Percentiles rank a stretch among this genome's conserved stretches.
Evolutionary conservation across 2,329 filamentous ascomycete species (phyloP).

Genomic region (Podosphaera leucotricha): DNA sequence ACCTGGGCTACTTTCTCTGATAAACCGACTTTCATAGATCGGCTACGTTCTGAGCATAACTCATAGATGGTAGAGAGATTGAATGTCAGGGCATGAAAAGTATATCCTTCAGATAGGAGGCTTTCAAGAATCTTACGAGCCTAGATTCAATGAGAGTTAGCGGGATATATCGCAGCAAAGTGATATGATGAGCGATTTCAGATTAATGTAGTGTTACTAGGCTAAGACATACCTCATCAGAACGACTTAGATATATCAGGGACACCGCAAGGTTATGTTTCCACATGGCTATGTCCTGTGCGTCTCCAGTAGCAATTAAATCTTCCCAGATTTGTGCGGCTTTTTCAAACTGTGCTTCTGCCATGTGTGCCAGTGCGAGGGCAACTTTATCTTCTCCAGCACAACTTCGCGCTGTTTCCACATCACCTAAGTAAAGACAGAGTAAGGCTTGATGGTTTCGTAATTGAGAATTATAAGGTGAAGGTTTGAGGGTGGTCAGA

Average conservation of each 20-base stretch:
- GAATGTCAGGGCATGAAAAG: conserved; percentile 64
- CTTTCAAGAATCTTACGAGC: conserved; percentile 43
- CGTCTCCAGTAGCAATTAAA: conserved; percentile 18
- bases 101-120: conserved; percentile 27
- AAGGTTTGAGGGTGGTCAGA: conserved; percentile 30
- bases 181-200: background rate
- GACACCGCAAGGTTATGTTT: conserved; percentile 68
- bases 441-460: conserved; percentile 36
- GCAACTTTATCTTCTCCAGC: conserved; percentile 22
- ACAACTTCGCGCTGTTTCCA: conserved; percentile 37
- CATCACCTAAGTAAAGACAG: conserved; percentile 57
- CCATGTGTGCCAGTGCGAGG: conserved; percentile 50
- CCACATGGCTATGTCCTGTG: conserved; percentile 38
- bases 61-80: conserved; percentile 85
- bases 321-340: conserved; percentile 38
- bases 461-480: conserved; percentile 12
- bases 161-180: background rate
- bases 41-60: conserved; percentile 57
- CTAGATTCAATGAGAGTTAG: conserved; percentile 17
- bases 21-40: conserved; percentile 44
- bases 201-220: background rate
- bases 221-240: conserved; percentile 34
- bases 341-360: conserved; percentile 45
- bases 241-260: conserved; percentile 55
- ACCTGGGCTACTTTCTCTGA: conserved; percentile 40